phyloP scores from a whole-genome alignment of 805 yeast species.

The Barnettozyma californica region DNA sequence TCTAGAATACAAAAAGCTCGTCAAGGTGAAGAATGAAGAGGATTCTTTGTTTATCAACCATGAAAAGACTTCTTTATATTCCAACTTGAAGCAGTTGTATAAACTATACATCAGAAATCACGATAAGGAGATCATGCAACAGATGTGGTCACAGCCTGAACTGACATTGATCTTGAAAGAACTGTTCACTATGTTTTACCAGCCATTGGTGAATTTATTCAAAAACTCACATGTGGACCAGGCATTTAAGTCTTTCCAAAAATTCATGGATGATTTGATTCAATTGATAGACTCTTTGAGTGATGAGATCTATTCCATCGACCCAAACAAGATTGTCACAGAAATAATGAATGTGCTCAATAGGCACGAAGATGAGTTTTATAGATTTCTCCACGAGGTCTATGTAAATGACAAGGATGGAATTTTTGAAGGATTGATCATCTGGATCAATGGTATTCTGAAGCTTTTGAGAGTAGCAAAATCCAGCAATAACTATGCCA shows the following conservation, averaged over 20 bases:
- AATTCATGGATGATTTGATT: conserved; percentile 33
- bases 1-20: conserved; percentile 23
- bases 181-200: conserved; percentile 64
- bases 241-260: conserved; percentile 38
- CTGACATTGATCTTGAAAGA: conserved; percentile 71
- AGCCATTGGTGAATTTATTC: conserved; percentile 48
- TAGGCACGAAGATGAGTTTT: conserved; percentile 66
- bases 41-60: conserved; percentile 17
- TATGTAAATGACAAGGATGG: conserved; percentile 70
- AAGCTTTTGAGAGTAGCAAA: conserved; percentile 60
- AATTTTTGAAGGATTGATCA: conserved; percentile 64
- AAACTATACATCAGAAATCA: conserved; percentile 58
- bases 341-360: conserved; percentile 60
- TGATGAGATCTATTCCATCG: conserved; percentile 47
- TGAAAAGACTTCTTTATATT: conserved; percentile 32
- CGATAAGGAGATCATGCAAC: conserved; percentile 71
- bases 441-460: conserved; percentile 69
- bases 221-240: conserved; percentile 13
- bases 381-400: conserved; percentile 74
- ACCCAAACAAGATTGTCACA: conserved; percentile 61
- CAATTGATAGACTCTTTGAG: conserved; percentile 7
- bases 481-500: conserved; percentile 24
- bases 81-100: conserved; percentile 55
- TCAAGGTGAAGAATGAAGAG: conserved; percentile 18
- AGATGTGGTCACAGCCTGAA: conserved; percentile 82